Base-by-base conservation (phyloP, 2,329 filamentous ascomycete genomes). In the Camptophora hylomeconis region DNA sequence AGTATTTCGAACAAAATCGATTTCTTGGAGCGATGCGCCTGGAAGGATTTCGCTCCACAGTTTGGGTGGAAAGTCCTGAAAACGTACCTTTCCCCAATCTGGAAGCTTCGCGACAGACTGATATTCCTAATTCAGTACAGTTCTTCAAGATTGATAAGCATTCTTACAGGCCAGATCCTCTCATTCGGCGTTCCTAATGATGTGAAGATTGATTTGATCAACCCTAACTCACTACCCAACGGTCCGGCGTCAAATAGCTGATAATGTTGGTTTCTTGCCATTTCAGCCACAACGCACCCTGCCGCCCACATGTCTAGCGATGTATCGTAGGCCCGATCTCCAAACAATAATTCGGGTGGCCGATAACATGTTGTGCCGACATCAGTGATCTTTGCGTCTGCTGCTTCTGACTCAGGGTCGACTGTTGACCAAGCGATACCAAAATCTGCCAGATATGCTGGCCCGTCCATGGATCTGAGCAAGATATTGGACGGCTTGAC, bases 331-430 rank as follows among this genome's bases (percentile, higher is more conserved):
- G 62, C 58, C 27, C 67, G 72, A 51, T 86, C 67, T 1, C 84
- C 89, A 49, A 98, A 95, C 5, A 98, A 63, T 1, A 86, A 69
- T 48, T 98, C 92, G 0, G 89, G 89, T 0, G 87, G 71, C 12
- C 92, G 74, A 56, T 98, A 98, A 26, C 80, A 72, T 0, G 86
- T 87, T 1, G 87, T 95, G 19, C 89, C 89, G 15, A 98, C 80
- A 50, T 98, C 92, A 5, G 89, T 76, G 29, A 93, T 79, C 54
- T 95, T 95, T 31, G 63, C 46, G 30, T 71, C 51, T 6, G 61
- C 47, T 2, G 72, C 61, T 49, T 98, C 89, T 9, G 69, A 67
- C 3, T 58, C 55, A 5, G 53, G 40, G 13, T 61, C 54, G 7
- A 63, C 52, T 3, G 77, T 69, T 41, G 77, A 73, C 84, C 84